A percentile compares a stretch with the other conserved stretches of the same genome.
Conservation (phyloP, 2,329 filamentous ascomycete genomes). For the Botrytis fragariae region DNA sequence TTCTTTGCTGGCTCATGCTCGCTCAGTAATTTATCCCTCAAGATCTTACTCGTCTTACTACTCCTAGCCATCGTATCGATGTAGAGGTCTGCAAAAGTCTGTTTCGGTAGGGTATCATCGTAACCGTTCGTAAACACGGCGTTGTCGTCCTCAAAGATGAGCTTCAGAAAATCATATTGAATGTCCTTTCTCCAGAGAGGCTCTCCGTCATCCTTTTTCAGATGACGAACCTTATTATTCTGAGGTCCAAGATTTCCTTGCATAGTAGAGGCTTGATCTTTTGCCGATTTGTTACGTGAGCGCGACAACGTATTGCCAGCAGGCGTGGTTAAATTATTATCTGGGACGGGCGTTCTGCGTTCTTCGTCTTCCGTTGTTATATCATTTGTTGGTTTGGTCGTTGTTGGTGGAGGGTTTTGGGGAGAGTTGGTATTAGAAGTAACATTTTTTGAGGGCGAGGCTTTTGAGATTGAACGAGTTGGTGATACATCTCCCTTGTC, state of each 20-base stretch:
- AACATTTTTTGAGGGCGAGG: conserved; percentile 32
- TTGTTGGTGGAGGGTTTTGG: conserved; percentile 28
- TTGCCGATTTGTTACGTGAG: conserved; percentile 24
- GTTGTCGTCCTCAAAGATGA: conserved; percentile 72
- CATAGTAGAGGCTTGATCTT: conserved; percentile 33
- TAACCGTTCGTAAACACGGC: conserved; percentile 89
- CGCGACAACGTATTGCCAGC: conserved; percentile 27
- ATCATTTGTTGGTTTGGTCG: conserved; percentile 28
- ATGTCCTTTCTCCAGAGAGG: conserved; percentile 86
- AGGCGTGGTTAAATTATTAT: conserved; percentile 27
- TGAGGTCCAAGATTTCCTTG: conserved; percentile 13
- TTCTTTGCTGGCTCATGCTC: conserved; percentile 90
- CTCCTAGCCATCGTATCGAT: conserved; percentile 98
- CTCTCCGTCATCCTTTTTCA: conserved; percentile 87
- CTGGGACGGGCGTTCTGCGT: conserved; percentile 30
- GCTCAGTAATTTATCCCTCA: conserved; percentile 92
- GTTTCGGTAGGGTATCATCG: conserved; percentile 54
- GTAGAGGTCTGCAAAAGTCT: conserved; percentile 92
- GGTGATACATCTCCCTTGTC: conserved; percentile 26
- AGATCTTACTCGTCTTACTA: conserved; percentile 97
- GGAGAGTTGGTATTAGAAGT: conserved; percentile 30
- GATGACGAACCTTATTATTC: conserved; percentile 67
- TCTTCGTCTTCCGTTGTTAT: conserved; percentile 38
- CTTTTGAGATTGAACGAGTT: conserved; percentile 15
- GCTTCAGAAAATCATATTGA: conserved; percentile 79